Percentiles rank a stretch among this genome's conserved stretches.
These are phyloP conservation scores for Plasmodium cynomolgi DNA, from an alignment of 169 alveolate genomes.

Conservation along the genomic window DNA sequence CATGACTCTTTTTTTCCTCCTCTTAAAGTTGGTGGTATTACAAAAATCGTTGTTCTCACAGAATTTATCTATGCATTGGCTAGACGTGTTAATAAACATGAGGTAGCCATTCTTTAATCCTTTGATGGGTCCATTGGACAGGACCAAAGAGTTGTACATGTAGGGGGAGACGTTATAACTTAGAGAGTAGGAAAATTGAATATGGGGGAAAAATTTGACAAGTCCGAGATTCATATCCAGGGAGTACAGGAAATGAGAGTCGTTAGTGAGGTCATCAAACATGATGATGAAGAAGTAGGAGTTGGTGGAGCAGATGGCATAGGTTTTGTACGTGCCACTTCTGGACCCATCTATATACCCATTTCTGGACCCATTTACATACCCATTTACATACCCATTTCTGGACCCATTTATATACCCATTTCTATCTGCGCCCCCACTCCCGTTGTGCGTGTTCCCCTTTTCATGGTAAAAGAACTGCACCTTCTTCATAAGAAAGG, in stretches of 20 bases:
- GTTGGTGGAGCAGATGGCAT: conserved; percentile 60
- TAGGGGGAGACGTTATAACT: conserved; percentile 61
- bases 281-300: conserved; percentile 46
- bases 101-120: conserved; percentile 61
- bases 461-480: conserved; percentile 28
- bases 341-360: too few species aligned
- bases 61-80: neutral
- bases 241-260: conserved; percentile 4
- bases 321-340: conserved; percentile 20
- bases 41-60: neutral
- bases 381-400: too few species aligned
- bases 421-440: too few species aligned
- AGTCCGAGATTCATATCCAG: neutral
- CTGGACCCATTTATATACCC: too few species aligned
- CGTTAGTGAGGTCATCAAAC: conserved; percentile 58
- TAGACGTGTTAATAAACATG: conserved; percentile 47
- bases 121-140: conserved; percentile 55
- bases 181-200: conserved; percentile 35
- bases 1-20: conserved; percentile 14
- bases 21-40: neutral
- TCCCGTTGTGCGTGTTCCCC: neutral
- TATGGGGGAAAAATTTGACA: conserved; percentile 30
- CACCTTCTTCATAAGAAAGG: conserved; percentile 51
- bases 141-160: conserved; percentile 4
- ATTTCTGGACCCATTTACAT: too few species aligned